These are phyloP conservation scores for Aspergillus candidus DNA, from an alignment of 2,329 filamentous ascomycete genomes.

Conservation along the genomic window DNA sequence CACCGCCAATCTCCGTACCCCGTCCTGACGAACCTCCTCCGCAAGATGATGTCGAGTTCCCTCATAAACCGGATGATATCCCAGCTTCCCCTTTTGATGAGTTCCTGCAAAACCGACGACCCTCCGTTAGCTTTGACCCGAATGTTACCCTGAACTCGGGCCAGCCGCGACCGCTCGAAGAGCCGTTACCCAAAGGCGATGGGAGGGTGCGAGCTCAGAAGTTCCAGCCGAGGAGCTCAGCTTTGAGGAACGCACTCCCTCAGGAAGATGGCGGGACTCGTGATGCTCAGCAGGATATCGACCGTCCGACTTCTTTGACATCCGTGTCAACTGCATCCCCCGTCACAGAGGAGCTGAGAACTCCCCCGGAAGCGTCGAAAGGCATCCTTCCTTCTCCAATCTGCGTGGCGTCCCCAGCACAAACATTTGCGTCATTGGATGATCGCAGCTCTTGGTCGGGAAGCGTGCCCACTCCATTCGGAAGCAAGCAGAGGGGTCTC, in stretches of 20 bases:
- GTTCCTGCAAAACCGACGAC: constrained; percentile 35
- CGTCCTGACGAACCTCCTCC: constrained; percentile 29
- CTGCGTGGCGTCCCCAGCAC: constrained; percentile 32
- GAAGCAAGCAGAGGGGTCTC: constrained; percentile 32
- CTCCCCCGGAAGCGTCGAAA: constrained; percentile 33
- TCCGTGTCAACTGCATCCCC: constrained; percentile 41
- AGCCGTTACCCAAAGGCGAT: constrained; percentile 33
- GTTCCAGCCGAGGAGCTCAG: constrained; percentile 30
- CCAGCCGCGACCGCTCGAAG: constrained; percentile 31
- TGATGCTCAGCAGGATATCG: constrained; percentile 22
- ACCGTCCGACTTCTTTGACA: constrained; percentile 39
- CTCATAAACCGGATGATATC: constrained; percentile 33
- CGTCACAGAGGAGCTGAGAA: constrained; percentile 35
- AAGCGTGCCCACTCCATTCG: constrained; percentile 24
- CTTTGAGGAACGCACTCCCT: constrained; percentile 31
- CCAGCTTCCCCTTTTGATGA: constrained; percentile 36
- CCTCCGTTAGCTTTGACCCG: constrained; percentile 40
- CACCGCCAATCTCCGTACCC: constrained; percentile 43
- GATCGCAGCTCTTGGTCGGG: constrained; percentile 38
- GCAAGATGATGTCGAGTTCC: constrained; percentile 25
- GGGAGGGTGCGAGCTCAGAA: constrained; percentile 18
- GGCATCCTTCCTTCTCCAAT: constrained; percentile 35
- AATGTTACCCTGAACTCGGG: constrained; percentile 38
- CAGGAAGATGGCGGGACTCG: constrained; percentile 24
- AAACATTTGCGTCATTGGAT: constrained; percentile 34